Conservation (phyloP, 768 basidiomycete genomes). For the Cantharellus anzutake region DNA sequence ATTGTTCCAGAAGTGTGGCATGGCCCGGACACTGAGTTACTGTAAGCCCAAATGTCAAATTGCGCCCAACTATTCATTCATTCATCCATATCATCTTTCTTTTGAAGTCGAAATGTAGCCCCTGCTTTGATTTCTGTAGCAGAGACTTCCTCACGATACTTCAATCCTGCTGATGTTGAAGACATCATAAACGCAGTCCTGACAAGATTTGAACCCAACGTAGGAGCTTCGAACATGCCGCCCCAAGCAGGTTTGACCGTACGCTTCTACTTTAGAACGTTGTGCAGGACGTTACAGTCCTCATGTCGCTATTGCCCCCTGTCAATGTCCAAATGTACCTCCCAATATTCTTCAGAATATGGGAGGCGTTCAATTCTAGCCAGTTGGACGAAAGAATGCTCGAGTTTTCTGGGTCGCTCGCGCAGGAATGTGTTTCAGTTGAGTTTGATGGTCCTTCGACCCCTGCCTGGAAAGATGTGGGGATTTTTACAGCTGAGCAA, state of each 20-base stretch:
- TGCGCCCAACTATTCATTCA: too few species aligned
- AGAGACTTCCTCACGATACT: constrained; percentile 54
- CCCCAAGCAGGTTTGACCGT: neutral
- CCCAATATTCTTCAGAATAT: constrained; percentile 50
- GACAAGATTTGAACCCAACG: constrained; percentile 51
- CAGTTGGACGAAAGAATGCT: constrained; percentile 52
- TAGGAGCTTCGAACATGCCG: constrained; percentile 18
- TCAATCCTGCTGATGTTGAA: constrained; percentile 40
- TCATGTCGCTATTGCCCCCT: constrained; percentile 62
- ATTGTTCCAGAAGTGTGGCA: constrained; percentile 32
- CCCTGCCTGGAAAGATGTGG: constrained; percentile 9
- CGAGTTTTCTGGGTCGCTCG: constrained; percentile 46
- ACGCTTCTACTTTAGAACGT: neutral
- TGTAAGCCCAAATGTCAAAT: too few species aligned
- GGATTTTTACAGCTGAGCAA: constrained; percentile 6
- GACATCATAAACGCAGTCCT: constrained; percentile 54
- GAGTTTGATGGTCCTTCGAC: constrained; percentile 10
- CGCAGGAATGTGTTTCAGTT: constrained; percentile 50
- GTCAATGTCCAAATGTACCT: constrained; percentile 47
- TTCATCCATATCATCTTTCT: too few species aligned
- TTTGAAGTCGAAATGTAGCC: constrained; percentile 17
- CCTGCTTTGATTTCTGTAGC: constrained; percentile 54
- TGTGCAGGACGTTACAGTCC: constrained; percentile 44
- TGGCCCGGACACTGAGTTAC: constrained; percentile 15
- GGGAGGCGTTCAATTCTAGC: constrained; percentile 39